These are phyloP conservation scores for Fusarium sp. DNA, from an alignment of 2,329 filamentous ascomycete genomes.

Conservation along the genomic window DNA sequence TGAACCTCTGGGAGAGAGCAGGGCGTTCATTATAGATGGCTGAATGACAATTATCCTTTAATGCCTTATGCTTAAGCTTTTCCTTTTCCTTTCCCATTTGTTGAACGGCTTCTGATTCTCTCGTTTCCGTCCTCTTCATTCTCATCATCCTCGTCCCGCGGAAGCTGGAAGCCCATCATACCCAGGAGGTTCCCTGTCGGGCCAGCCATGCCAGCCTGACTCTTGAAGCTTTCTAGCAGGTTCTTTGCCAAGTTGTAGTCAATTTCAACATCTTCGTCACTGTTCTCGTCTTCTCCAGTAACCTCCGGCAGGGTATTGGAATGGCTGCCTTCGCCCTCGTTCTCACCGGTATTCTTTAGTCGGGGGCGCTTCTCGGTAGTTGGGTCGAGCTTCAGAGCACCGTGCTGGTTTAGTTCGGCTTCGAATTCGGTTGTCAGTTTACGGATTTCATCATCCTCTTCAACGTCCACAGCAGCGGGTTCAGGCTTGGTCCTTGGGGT, in stretches of 20 bases:
- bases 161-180: constrained; percentile 87
- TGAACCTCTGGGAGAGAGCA: background rate
- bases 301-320: constrained; percentile 43
- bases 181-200: constrained; percentile 90
- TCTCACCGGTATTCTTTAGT: constrained; percentile 48
- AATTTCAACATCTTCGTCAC: constrained; percentile 77
- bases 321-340: constrained; percentile 26
- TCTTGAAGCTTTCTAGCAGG: constrained; percentile 92
- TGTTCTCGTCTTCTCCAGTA: constrained; percentile 65
- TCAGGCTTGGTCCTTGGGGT: background rate
- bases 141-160: constrained; percentile 80
- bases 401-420: constrained; percentile 78
- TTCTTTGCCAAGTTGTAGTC: constrained; percentile 93
- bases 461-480: constrained; percentile 55
- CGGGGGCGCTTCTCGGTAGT: constrained; percentile 51
- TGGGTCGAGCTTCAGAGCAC: constrained; percentile 72
- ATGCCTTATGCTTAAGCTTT: constrained; percentile 4
- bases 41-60: background rate
- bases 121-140: constrained; percentile 49
- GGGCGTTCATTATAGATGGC: constrained; percentile 2
- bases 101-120: constrained; percentile 11
- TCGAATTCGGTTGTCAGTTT: constrained; percentile 80
- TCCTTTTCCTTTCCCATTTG: constrained; percentile 23
- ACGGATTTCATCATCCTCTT: constrained; percentile 74
- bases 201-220: constrained; percentile 87